Evolutionary conservation across 2,329 filamentous ascomycete species (phyloP).

Genomic region (Colletotrichum lindemuthianum): DNA sequence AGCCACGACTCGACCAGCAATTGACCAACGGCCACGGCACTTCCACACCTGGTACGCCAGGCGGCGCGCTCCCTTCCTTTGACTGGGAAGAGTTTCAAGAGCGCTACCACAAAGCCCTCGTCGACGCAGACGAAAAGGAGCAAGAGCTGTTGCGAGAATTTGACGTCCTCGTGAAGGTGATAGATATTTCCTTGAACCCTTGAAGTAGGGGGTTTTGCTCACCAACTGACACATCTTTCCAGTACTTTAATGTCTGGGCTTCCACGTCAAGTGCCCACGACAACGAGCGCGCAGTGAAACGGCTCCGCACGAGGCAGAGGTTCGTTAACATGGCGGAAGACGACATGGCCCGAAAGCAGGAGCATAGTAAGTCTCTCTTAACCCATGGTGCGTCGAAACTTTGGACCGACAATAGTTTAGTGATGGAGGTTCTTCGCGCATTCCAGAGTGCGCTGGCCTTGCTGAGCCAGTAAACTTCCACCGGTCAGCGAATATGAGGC

Average conservation of each 20-base stretch:
- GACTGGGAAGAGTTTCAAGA: conserved; percentile 83
- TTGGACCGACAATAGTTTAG: conserved; percentile 45
- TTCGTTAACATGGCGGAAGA: conserved; percentile 81
- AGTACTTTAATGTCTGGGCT: conserved; percentile 87
- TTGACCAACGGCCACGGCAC: conserved; percentile 43
- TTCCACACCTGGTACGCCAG: conserved; percentile 59
- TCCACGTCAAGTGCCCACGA: conserved; percentile 77
- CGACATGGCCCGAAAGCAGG: conserved; percentile 76
- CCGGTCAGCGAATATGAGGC: not conserved
- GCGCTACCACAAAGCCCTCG: conserved; percentile 74
- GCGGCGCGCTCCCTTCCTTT: conserved; percentile 66
- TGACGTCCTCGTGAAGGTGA: conserved; percentile 71
- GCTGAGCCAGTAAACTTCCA: conserved; percentile 46
- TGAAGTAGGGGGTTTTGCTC: not conserved
- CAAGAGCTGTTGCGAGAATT: conserved; percentile 74
- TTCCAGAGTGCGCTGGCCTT: conserved; percentile 71
- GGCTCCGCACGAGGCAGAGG: conserved; percentile 81
- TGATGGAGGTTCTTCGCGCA: conserved; percentile 67
- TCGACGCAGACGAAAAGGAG: conserved; percentile 71
- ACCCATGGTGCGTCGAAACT: not conserved
- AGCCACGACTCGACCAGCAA: conserved; percentile 48
- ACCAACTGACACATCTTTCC: conserved; percentile 13
- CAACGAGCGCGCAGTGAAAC: conserved; percentile 79
- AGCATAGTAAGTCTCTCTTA: conserved; percentile 73
- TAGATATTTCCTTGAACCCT: no score